phyloP scores from a whole-genome alignment of 306 rosid species.

The Fagus crenata region DNA sequence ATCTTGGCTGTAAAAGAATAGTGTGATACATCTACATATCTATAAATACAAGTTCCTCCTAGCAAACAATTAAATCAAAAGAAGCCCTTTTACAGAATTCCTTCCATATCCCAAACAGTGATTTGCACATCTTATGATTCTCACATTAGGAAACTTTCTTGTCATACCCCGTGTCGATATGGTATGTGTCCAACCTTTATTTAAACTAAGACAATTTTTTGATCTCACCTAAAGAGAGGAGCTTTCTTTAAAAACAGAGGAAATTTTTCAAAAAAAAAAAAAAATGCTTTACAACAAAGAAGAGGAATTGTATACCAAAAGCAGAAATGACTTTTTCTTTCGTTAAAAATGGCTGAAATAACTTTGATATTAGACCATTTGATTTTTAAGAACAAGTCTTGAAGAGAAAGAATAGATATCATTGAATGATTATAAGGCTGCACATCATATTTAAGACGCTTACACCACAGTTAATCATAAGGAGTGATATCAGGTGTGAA shows the following conservation, averaged over 20 bases:
- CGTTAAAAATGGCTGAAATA: not conserved
- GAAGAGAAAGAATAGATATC: not conserved
- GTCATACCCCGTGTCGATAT: not conserved
- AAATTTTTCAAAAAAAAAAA: not conserved
- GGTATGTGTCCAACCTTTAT: not conserved
- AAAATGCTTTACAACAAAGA: not conserved
- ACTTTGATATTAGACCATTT: not conserved
- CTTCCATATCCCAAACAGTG: not conserved
- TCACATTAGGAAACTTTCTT: not conserved
- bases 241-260: not conserved
- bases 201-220: not conserved
- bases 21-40: not conserved
- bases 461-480: not conserved
- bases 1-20: not conserved
- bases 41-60: not conserved
- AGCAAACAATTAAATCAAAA: not conserved
- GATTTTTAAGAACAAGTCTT: not conserved
- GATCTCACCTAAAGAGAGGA: not conserved
- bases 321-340: not conserved
- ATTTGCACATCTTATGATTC: not conserved
- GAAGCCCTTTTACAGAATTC: not conserved
- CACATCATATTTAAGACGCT: not conserved
- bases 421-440: not conserved
- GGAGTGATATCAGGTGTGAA: constrained; percentile 12
- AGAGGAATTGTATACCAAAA: not conserved